A percentile compares a stretch with the other conserved stretches of the same genome.
Conservation (phyloP, 345 rosid genomes). For the Crucihimalaya himalaica region DNA sequence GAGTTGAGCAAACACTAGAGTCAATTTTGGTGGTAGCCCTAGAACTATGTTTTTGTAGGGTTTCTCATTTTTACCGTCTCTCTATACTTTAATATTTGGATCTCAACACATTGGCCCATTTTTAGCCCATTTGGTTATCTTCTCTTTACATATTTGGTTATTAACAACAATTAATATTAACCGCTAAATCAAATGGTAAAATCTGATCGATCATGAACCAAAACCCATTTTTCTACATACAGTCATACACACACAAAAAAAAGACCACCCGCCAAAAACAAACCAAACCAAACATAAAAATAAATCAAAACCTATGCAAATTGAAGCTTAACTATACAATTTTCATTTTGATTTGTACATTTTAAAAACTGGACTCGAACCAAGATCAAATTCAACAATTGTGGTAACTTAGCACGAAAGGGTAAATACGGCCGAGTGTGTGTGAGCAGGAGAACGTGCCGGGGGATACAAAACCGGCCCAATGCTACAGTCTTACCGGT, state of each 20-base stretch:
- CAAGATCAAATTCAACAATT: too few relatives aligned
- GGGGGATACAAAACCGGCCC: constrained; percentile 34
- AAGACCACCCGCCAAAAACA: too few relatives aligned
- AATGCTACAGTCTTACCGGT: constrained; percentile 11
- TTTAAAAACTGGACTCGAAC: too few relatives aligned
- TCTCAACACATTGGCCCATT: constrained; percentile 8
- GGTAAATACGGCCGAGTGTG: too few relatives aligned
- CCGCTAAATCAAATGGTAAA: too few relatives aligned
- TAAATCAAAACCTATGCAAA: too few relatives aligned
- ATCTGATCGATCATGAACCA: too few relatives aligned
- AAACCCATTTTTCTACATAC: too few relatives aligned
- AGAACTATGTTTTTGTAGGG: constrained; percentile 24
- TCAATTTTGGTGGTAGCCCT: constrained; percentile 23
- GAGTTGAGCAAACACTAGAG: neutral
- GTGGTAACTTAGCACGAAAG: neutral
- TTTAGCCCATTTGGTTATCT: neutral
- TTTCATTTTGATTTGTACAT: too few relatives aligned
- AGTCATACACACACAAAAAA: too few relatives aligned
- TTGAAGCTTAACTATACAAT: too few relatives aligned
- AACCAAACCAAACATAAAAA: too few relatives aligned
- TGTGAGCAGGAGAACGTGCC: constrained; percentile 33
- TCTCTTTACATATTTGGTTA: neutral
- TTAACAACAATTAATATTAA: neutral
- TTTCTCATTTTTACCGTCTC: constrained; percentile 18
- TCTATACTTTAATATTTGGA: neutral